These are phyloP conservation scores for Haplosporangium gracile DNA, from an alignment of 192 early-diverging fungal genomes.

Conservation along the genomic window DNA sequence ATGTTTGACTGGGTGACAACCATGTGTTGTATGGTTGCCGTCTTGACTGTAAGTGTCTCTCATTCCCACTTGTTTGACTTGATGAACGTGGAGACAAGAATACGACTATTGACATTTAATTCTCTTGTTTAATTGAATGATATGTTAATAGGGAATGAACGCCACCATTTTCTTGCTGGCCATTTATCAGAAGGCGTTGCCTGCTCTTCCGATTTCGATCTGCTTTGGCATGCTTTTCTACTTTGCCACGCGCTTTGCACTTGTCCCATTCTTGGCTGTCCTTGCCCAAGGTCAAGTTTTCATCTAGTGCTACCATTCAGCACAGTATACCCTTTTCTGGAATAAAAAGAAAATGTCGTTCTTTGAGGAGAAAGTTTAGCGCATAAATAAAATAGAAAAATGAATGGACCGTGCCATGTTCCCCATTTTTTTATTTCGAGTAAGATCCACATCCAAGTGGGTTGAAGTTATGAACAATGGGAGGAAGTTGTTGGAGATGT, in stretches of 20 bases:
- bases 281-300: slow-evolving; percentile 42
- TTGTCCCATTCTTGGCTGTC: slow-evolving; percentile 61
- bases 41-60: slow-evolving; percentile 67
- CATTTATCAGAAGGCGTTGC: slow-evolving; percentile 84
- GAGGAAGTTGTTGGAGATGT: background rate
- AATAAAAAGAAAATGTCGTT: background rate
- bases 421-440: background rate
- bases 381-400: background rate
- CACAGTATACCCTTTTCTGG: background rate
- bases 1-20: slow-evolving; percentile 90
- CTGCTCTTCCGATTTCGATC: slow-evolving; percentile 90
- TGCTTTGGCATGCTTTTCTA: slow-evolving; percentile 89
- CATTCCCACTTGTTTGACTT: background rate
- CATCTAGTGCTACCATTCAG: slow-evolving; percentile 16
- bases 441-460: background rate
- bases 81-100: background rate
- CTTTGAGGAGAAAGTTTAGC: background rate
- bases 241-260: slow-evolving; percentile 67
- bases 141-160: slow-evolving; percentile 70
- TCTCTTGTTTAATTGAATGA: background rate
- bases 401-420: background rate
- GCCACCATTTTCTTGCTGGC: slow-evolving; percentile 91
- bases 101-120: no score
- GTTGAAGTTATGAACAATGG: background rate
- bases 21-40: slow-evolving; percentile 78